phyloP scores from a whole-genome alignment of 139 green algal species.

The Tetraselmis chui region DNA sequence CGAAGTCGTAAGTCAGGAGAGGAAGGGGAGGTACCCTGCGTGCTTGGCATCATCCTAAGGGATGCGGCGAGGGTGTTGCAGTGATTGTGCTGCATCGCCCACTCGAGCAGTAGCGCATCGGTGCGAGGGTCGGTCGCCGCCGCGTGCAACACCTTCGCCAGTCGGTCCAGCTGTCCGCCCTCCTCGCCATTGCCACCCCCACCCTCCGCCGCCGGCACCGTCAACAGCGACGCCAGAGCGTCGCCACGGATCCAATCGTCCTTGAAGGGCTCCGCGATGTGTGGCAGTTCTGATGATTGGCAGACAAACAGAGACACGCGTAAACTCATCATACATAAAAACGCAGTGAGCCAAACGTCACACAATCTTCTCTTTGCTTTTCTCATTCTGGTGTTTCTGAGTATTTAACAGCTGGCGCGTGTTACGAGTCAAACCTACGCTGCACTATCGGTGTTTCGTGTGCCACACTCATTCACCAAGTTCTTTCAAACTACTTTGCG shows the following conservation, averaged over 20 bases:
- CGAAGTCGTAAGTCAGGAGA: too few species aligned
- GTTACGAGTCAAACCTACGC: too few species aligned
- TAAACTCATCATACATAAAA: too few species aligned
- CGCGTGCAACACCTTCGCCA: neutral
- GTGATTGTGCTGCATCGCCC: neutral
- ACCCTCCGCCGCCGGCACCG: too few species aligned
- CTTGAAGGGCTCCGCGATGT: neutral
- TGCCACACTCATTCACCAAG: too few species aligned
- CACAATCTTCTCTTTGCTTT: too few species aligned
- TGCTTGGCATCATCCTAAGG: neutral
- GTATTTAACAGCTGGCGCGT: too few species aligned
- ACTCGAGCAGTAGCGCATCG: neutral
- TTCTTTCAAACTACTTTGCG: too few species aligned
- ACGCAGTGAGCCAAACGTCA: too few species aligned
- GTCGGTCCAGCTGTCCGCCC: neutral
- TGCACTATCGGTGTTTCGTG: too few species aligned
- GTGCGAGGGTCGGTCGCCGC: neutral
- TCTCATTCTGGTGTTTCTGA: too few species aligned
- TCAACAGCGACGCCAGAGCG: neutral
- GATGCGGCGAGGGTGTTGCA: neutral
- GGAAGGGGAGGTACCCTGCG: neutral
- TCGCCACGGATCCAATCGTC: neutral
- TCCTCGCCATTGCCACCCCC: neutral
- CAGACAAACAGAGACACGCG: neutral
- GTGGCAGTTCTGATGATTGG: neutral